These are phyloP conservation scores for Leptographium lundbergii DNA, from an alignment of 2,329 filamentous ascomycete genomes.

Conservation along the genomic window DNA sequence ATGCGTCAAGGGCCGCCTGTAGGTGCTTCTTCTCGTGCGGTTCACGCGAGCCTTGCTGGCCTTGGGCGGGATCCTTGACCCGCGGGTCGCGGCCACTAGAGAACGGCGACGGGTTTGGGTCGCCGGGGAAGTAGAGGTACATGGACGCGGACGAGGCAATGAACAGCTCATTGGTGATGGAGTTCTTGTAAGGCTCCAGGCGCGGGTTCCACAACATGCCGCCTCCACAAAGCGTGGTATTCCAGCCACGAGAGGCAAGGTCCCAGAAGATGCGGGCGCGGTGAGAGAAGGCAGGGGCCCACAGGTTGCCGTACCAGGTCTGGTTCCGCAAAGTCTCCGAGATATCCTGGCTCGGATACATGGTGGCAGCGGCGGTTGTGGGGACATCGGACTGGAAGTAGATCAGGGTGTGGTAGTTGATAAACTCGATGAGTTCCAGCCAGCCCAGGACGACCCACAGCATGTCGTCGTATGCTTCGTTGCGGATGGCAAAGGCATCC, in stretches of 20 bases:
- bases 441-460: conserved; percentile 90
- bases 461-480: conserved; percentile 81
- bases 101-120: conserved; percentile 61
- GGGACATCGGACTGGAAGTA: conserved; percentile 33
- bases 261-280: conserved; percentile 79
- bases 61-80: conserved; percentile 1
- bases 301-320: conserved; percentile 66
- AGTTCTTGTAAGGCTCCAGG: conserved; percentile 73
- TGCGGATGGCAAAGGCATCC: conserved; percentile 59
- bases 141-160: conserved; percentile 76
- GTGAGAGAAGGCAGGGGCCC: conserved; percentile 66
- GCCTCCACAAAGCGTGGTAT: conserved; percentile 65
- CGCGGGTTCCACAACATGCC: conserved; percentile 79
- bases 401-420: conserved; percentile 51
- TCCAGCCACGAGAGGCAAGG: conserved; percentile 67
- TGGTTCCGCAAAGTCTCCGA: conserved; percentile 24
- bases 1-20: conserved; percentile 61
- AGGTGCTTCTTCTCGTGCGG: conserved; percentile 52
- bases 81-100: conserved; percentile 14
- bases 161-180: conserved; percentile 87
- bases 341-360: conserved; percentile 3
- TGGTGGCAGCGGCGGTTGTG: neutral
- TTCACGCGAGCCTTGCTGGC: conserved; percentile 1
- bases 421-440: conserved; percentile 71
- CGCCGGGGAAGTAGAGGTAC: conserved; percentile 82